Evolutionary conservation across 1,139 yeast species (phyloP).

Genomic region (Blastobotrys malaysiensis): DNA sequence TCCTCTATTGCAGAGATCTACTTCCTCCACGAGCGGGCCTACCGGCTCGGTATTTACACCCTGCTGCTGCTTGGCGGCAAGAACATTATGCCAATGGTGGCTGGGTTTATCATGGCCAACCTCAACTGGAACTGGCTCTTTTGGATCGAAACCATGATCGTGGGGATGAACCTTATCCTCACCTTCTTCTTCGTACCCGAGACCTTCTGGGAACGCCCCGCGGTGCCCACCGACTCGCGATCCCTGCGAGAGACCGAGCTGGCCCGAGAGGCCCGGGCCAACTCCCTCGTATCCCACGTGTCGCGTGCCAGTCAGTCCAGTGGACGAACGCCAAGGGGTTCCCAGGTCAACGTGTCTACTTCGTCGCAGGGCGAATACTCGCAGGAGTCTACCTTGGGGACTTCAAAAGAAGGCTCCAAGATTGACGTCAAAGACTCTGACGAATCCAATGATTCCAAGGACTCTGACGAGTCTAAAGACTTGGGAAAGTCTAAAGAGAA

Average conservation of each 20-base stretch:
- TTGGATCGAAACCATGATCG: slow-evolving; percentile 53
- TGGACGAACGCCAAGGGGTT: neutral
- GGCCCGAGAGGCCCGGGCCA: slow-evolving; percentile 40
- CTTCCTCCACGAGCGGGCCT: slow-evolving; percentile 62
- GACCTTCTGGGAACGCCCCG: slow-evolving; percentile 59
- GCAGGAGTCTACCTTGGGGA: neutral
- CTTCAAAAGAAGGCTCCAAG: too few relatives aligned
- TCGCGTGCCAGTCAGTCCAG: neutral
- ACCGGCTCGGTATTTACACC: slow-evolving; percentile 57
- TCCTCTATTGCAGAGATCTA: slow-evolving; percentile 60
- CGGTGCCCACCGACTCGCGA: slow-evolving; percentile 46
- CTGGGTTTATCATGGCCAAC: slow-evolving; percentile 48
- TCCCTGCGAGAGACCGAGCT: slow-evolving; percentile 46
- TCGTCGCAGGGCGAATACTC: neutral
- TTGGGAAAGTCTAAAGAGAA: neutral
- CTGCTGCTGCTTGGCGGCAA: slow-evolving; percentile 58
- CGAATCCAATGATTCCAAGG: neutral
- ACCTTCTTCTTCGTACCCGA: slow-evolving; percentile 58
- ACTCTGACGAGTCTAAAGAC: neutral
- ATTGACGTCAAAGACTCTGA: neutral
- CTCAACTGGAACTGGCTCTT: slow-evolving; percentile 57
- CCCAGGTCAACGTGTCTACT: neutral
- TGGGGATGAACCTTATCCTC: slow-evolving; percentile 43
- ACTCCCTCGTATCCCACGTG: slow-evolving; percentile 12
- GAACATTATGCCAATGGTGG: slow-evolving; percentile 51